Percentiles rank a stretch among this genome's conserved stretches.
Conservation (phyloP, 345 rosid species). For the Erucastrum elatum region DNA sequence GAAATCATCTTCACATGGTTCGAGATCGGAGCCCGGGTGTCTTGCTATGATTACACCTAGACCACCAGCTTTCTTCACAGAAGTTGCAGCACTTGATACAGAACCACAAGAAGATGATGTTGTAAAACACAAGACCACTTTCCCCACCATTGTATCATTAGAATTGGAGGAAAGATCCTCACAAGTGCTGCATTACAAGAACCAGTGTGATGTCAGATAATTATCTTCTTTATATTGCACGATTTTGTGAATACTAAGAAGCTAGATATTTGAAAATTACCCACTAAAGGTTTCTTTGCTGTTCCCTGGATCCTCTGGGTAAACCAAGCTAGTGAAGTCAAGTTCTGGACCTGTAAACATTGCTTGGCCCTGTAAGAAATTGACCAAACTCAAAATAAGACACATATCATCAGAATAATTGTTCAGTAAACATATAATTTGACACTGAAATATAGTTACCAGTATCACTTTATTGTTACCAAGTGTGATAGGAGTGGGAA, state of each 20-base stretch:
- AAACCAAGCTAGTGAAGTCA: constrained; percentile 43
- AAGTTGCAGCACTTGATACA: constrained; percentile 26
- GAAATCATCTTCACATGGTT: constrained; percentile 40
- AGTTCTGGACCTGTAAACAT: constrained; percentile 32
- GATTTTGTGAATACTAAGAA: neutral
- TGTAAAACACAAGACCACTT: constrained; percentile 40
- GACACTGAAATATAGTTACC: constrained; percentile 26
- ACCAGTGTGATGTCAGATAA: neutral
- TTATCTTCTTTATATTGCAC: neutral
- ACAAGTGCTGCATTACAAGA: constrained; percentile 29
- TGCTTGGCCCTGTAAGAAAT: constrained; percentile 18
- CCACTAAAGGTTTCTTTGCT: constrained; percentile 26
- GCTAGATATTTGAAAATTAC: neutral
- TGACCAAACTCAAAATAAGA: neutral
- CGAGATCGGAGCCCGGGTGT: constrained; percentile 19
- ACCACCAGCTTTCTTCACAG: constrained; percentile 46
- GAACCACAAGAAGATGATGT: constrained; percentile 7
- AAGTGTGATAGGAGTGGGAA: constrained; percentile 42
- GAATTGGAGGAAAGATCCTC: constrained; percentile 17
- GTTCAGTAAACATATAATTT: neutral
- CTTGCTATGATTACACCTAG: constrained; percentile 45
- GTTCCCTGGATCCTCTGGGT: constrained; percentile 40
- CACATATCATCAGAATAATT: neutral
- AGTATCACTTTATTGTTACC: constrained; percentile 38
- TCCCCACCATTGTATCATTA: constrained; percentile 29